A percentile compares a stretch with the other conserved stretches of the same genome.
Evolutionary conservation across 2,329 filamentous ascomycete species (phyloP).

Genomic region (Periconia sp.): DNA sequence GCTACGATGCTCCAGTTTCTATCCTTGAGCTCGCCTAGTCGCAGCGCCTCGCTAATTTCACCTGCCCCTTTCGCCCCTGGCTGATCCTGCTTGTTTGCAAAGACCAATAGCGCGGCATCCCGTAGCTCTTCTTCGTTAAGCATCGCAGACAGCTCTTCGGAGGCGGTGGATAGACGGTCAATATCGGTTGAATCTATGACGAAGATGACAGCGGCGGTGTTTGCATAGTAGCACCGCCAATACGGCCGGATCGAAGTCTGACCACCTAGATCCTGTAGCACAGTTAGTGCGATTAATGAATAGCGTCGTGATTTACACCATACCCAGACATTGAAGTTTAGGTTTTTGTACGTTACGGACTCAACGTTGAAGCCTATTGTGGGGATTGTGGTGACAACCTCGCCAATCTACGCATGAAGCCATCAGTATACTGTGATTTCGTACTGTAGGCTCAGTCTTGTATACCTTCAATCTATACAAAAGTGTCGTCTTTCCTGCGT

Average conservation of each 20-base stretch:
- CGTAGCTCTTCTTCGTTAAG: constrained; percentile 95
- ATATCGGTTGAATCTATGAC: constrained; percentile 99
- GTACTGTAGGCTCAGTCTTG: too few species aligned
- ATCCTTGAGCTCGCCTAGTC: constrained; percentile 88
- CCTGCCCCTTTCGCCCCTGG: constrained; percentile 95
- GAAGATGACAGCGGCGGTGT: constrained; percentile 97
- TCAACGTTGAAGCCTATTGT: constrained; percentile 99
- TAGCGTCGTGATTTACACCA: constrained; percentile 32
- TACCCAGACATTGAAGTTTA: constrained; percentile 99
- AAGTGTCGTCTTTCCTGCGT: constrained; percentile 96
- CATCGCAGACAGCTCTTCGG: constrained; percentile 93
- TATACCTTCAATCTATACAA: constrained; percentile 92
- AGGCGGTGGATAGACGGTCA: constrained; percentile 88
- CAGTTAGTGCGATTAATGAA: background rate
- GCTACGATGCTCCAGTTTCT: constrained; percentile 99
- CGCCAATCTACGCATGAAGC: constrained; percentile 85
- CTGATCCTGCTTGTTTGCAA: constrained; percentile 99
- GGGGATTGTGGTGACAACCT: constrained; percentile 98
- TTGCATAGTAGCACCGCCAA: constrained; percentile 99
- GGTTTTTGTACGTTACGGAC: constrained; percentile 96
- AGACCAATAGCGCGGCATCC: constrained; percentile 90
- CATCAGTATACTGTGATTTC: too few species aligned
- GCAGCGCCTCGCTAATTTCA: constrained; percentile 93
- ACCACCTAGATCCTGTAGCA: constrained; percentile 79
- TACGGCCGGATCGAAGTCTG: constrained; percentile 99